A percentile compares a stretch with the other conserved stretches of the same genome.
Evolutionary conservation across 108 stramenopile species (phyloP).

Genomic region (Hondaea fermentalgiana): DNA sequence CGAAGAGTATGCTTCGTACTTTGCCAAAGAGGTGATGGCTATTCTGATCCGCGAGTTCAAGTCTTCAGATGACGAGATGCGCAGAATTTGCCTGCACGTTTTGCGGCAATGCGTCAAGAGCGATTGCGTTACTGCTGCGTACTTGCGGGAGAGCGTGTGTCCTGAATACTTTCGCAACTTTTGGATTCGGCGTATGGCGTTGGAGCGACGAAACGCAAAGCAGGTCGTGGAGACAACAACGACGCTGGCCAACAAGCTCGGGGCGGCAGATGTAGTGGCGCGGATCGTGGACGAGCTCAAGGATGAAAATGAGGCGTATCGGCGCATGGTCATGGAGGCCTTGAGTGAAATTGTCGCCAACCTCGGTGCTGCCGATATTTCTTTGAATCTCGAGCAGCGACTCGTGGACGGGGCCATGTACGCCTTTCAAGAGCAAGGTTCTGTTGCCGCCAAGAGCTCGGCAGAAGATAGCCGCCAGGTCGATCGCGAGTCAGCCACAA

Average conservation of each 20-base stretch:
- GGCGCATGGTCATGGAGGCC: constrained; percentile 98
- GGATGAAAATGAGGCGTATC: constrained; percentile 96
- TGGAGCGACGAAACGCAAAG: constrained; percentile 90
- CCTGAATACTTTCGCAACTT: constrained; percentile 96
- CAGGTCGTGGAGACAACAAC: constrained; percentile 95
- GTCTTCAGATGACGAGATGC: constrained; percentile 91
- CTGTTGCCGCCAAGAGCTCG: background rate
- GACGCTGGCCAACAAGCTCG: constrained; percentile 96
- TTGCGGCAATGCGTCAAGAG: constrained; percentile 97
- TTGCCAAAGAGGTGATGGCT: constrained; percentile 94
- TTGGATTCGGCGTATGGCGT: constrained; percentile 97
- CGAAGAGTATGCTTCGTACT: constrained; percentile 94
- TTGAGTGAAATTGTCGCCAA: constrained; percentile 81
- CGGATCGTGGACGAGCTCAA: constrained; percentile 98
- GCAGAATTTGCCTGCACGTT: constrained; percentile 93
- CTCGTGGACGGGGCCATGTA: constrained; percentile 97
- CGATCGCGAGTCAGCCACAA: constrained; percentile 62
- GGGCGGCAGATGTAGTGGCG: constrained; percentile 79
- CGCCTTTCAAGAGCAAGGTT: constrained; percentile 90
- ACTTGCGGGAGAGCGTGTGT: constrained; percentile 87
- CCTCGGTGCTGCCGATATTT: constrained; percentile 85
- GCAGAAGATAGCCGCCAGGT: background rate
- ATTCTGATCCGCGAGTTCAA: constrained; percentile 94
- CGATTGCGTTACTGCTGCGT: constrained; percentile 90
- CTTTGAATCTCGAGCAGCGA: constrained; percentile 86